phyloP scores from a whole-genome alignment of 2,329 filamentous ascomycete species.

The Ambrosiella xylebori region DNA sequence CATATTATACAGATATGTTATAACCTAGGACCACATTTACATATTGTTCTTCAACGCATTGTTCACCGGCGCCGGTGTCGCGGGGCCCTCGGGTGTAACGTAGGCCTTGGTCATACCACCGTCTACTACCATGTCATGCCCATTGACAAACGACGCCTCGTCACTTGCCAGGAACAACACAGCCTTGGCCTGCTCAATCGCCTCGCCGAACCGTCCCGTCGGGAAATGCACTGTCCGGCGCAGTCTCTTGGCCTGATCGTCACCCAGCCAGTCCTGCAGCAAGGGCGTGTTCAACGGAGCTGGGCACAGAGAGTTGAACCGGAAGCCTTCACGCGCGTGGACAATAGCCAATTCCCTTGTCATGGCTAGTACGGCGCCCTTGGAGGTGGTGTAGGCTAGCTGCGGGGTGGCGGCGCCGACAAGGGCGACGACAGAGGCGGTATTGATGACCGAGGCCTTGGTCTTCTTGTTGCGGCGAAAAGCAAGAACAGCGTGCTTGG shows the following conservation, averaged over 20 bases:
- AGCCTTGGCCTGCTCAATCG: constrained; percentile 59
- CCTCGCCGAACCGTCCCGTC: constrained; percentile 56
- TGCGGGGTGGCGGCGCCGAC: constrained; percentile 79
- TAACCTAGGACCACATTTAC: not conserved
- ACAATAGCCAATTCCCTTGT: constrained; percentile 84
- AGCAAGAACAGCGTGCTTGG: constrained; percentile 73
- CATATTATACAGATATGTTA: no score
- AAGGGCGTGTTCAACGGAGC: constrained; percentile 79
- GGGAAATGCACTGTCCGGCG: constrained; percentile 63
- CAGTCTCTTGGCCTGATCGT: constrained; percentile 50
- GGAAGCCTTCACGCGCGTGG: constrained; percentile 71
- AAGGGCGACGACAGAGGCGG: constrained; percentile 72
- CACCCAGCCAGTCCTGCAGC: constrained; percentile 60
- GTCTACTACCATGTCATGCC: constrained; percentile 53
- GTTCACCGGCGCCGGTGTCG: constrained; percentile 35
- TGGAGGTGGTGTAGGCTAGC: constrained; percentile 83
- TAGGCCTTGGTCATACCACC: constrained; percentile 48
- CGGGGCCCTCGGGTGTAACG: constrained; percentile 17
- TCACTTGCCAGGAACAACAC: constrained; percentile 60
- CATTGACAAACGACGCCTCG: constrained; percentile 59
- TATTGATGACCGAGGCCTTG: constrained; percentile 76
- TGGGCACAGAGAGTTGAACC: constrained; percentile 83
- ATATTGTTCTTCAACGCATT: constrained; percentile 33
- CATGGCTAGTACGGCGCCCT: constrained; percentile 79
- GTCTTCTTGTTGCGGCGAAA: constrained; percentile 67